Percentiles rank a stretch among this genome's conserved stretches.
Conservation (phyloP, 2,329 filamentous ascomycete species). For the Hypoxylon sp. region DNA sequence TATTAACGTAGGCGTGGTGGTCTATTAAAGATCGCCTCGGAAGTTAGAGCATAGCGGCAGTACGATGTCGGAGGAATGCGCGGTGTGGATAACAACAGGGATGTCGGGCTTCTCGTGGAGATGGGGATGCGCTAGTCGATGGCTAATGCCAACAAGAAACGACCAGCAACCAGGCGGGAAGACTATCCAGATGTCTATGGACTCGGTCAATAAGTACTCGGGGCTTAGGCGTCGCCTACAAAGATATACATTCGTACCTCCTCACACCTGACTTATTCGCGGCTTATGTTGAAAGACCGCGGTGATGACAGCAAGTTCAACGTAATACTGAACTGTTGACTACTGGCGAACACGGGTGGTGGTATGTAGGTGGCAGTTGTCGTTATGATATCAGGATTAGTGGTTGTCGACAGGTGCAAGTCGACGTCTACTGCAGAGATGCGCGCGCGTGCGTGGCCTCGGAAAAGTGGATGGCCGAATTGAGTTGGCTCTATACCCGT, state of each 20-base stretch:
- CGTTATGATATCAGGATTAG: background rate
- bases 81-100: background rate
- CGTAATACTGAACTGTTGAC: background rate
- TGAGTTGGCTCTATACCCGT: background rate
- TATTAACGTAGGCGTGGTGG: slow-evolving; percentile 12
- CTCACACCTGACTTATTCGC: background rate
- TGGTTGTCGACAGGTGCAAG: background rate
- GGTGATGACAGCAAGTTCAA: background rate
- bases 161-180: background rate
- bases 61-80: background rate
- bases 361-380: background rate
- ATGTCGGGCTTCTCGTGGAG: background rate
- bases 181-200: background rate
- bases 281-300: background rate
- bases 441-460: slow-evolving; percentile 9
- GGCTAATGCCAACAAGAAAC: background rate
- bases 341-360: background rate
- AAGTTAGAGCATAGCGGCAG: slow-evolving; percentile 33
- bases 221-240: background rate
- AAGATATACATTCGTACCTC: background rate
- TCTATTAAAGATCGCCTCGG: slow-evolving; percentile 15
- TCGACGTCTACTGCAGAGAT: slow-evolving; percentile 21
- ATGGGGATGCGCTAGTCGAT: background rate
- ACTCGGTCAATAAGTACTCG: background rate
- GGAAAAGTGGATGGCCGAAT: slow-evolving; percentile 1